phyloP scores from a whole-genome alignment of 176 grass and related monocot species.

The Cenchrus fungigraminus region DNA sequence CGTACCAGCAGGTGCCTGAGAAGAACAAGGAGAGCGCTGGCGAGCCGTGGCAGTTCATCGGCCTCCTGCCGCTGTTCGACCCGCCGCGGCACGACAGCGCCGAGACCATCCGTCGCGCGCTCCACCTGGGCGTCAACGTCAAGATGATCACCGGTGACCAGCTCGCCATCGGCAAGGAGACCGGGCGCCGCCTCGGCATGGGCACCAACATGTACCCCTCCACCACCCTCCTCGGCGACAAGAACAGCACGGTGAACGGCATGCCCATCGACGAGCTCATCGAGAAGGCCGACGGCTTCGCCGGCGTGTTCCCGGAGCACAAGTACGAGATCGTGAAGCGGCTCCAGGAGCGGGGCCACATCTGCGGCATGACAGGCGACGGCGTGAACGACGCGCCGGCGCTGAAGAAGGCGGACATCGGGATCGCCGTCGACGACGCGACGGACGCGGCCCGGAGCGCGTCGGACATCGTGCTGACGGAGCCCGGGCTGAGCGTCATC shows the following conservation, averaged over 20 bases:
- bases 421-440: slow-evolving; percentile 91
- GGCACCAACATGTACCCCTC: slow-evolving; percentile 98
- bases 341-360: slow-evolving; percentile 83
- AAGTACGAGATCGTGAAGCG: slow-evolving; percentile 98
- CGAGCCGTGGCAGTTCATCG: slow-evolving; percentile 83
- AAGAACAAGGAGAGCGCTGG: slow-evolving; percentile 74
- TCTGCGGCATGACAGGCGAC: slow-evolving; percentile 91
- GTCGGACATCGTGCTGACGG: slow-evolving; percentile 95
- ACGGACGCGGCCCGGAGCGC: slow-evolving; percentile 87
- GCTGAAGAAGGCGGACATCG: slow-evolving; percentile 95
- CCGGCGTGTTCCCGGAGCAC: slow-evolving; percentile 94
- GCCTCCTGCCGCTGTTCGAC: slow-evolving; percentile 82
- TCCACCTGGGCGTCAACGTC: slow-evolving; percentile 80
- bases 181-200: slow-evolving; percentile 83
- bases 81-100: slow-evolving; percentile 93
- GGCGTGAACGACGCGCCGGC: slow-evolving; percentile 94
- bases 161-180: slow-evolving; percentile 94
- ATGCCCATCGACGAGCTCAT: slow-evolving; percentile 90
- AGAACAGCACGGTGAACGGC: slow-evolving; percentile 58
- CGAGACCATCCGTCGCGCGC: slow-evolving; percentile 85
- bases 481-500: slow-evolving; percentile 89
- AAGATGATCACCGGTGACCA: slow-evolving; percentile 99
- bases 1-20: slow-evolving; percentile 78
- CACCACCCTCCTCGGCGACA: slow-evolving; percentile 77
- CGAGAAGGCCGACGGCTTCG: slow-evolving; percentile 92